phyloP scores from a whole-genome alignment of 2,329 filamentous ascomycete genomes.

The Scytalidium lignicola region DNA sequence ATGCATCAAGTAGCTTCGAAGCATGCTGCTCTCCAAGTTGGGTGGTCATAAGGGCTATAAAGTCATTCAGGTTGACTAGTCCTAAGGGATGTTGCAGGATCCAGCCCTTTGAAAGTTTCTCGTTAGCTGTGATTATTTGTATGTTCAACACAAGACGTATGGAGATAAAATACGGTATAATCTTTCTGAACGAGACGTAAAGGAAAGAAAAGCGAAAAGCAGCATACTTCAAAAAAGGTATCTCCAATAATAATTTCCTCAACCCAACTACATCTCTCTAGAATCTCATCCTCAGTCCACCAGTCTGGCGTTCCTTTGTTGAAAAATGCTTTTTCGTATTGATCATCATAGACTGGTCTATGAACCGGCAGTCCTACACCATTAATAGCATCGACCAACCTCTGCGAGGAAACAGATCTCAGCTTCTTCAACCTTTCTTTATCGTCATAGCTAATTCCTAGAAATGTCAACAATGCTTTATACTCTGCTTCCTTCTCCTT shows the following conservation, averaged over 20 bases:
- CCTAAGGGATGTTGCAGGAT: not conserved
- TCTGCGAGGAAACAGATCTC: not conserved
- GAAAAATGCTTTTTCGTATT: not conserved
- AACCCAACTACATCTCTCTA: slow-evolving; percentile 31
- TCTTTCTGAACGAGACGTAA: no score
- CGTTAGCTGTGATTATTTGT: no score
- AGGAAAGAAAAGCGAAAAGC: no score
- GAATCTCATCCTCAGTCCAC: not conserved
- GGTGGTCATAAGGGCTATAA: not conserved
- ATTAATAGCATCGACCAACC: not conserved
- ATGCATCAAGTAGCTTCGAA: slow-evolving; percentile 29
- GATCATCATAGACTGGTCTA: not conserved
- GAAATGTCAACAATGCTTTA: not conserved
- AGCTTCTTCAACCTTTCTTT: not conserved
- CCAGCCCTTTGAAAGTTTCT: no score
- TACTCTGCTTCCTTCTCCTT: not conserved
- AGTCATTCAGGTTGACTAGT: not conserved
- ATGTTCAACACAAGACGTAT: no score
- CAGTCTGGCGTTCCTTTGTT: not conserved
- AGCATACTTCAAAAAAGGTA: slow-evolving; percentile 40
- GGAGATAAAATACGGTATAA: no score
- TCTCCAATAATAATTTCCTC: slow-evolving; percentile 43
- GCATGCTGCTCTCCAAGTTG: not conserved
- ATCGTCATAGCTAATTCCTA: not conserved
- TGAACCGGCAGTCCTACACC: not conserved